Conservation (phyloP, 192 early-diverging fungal species). For the Coemansia sp. region DNA sequence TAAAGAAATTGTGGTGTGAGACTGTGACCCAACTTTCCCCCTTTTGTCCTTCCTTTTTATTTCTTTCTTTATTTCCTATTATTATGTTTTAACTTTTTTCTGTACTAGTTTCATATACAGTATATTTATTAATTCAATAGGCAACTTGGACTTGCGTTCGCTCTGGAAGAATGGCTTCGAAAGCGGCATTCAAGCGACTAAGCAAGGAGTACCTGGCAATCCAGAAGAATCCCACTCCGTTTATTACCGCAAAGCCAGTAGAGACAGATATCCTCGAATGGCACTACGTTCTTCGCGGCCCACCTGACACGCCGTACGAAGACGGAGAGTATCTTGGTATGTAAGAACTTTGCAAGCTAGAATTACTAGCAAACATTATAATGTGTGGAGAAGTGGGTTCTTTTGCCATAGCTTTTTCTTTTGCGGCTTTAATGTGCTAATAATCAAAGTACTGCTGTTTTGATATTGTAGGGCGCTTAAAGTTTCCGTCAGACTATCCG, state of each 20-base stretch:
- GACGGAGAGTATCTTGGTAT: constrained; percentile 95
- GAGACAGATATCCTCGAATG: constrained; percentile 97
- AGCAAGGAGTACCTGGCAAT: constrained; percentile 78
- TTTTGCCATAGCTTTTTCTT: background rate
- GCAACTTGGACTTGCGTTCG: background rate
- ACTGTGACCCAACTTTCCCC: background rate
- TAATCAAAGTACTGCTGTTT: background rate
- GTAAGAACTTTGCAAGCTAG: background rate
- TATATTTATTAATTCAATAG: background rate
- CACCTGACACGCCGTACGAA: constrained; percentile 90
- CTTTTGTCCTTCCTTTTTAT: background rate
- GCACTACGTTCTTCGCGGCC: constrained; percentile 97
- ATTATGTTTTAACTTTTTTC: constrained; percentile 8
- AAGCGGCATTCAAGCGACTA: constrained; percentile 73
- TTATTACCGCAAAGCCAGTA: constrained; percentile 86
- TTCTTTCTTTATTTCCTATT: constrained; percentile 5
- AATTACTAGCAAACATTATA: background rate
- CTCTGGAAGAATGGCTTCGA: constrained; percentile 69
- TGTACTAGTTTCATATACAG: constrained; percentile 1
- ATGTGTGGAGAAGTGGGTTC: background rate
- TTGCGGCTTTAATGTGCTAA: background rate
- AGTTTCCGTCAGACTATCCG: constrained; percentile 94
- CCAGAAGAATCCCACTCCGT: constrained; percentile 81
- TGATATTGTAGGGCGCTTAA: constrained; percentile 60
- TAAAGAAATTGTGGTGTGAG: background rate